phyloP scores from a whole-genome alignment of 305 asterid genomes.

The Fraxinus baroniana region DNA sequence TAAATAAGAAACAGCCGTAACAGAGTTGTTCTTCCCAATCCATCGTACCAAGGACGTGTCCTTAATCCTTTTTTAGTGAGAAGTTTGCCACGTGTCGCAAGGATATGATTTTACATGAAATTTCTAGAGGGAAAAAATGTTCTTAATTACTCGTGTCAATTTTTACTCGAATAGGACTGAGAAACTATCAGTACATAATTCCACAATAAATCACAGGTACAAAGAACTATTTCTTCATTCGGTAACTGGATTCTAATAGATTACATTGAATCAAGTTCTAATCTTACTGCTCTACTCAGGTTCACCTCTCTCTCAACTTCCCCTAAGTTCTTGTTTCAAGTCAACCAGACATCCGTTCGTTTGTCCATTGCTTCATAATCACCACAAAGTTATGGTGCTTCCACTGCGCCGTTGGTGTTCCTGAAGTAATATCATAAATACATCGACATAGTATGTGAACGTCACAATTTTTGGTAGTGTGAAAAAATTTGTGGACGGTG shows the following conservation, averaged over 20 bases:
- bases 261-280: background rate
- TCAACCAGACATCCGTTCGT: background rate
- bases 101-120: background rate
- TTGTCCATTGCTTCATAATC: slow-evolving; percentile 1
- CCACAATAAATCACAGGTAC: background rate
- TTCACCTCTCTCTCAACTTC: background rate
- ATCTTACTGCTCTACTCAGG: background rate
- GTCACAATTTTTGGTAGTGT: background rate
- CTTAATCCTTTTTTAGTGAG: background rate
- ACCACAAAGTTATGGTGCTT: slow-evolving; percentile 8
- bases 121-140: background rate
- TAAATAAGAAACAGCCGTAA: background rate
- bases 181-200: background rate
- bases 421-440: slow-evolving; percentile 25
- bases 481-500: background rate
- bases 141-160: background rate
- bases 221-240: background rate
- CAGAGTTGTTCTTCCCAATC: background rate
- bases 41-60: background rate
- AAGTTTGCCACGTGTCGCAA: background rate
- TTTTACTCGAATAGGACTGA: background rate
- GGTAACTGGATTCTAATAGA: background rate
- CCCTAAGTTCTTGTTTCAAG: background rate
- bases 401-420: slow-evolving; percentile 28
- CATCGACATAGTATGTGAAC: background rate